phyloP scores from a whole-genome alignment of 179 eudicot species.

The Actinidia arguta region DNA sequence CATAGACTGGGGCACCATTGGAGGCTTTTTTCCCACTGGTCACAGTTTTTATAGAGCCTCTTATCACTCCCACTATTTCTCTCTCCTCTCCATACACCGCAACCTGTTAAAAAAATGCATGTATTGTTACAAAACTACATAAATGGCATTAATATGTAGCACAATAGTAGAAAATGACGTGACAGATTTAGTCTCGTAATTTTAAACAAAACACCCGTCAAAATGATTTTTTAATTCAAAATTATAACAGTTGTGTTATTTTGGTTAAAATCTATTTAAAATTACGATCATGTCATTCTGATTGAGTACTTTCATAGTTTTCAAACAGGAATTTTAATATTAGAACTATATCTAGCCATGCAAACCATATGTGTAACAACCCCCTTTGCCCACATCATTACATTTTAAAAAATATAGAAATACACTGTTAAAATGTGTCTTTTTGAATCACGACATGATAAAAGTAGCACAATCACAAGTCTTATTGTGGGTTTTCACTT shows the following conservation, averaged over 20 bases:
- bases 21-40: conserved; percentile 47
- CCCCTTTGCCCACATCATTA: no score
- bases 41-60: conserved; percentile 75
- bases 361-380: no score
- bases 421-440: background rate
- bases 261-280: background rate
- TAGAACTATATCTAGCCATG: no score
- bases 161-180: background rate
- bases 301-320: no score
- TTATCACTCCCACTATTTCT: conserved; percentile 75
- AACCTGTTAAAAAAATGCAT: conserved; percentile 46
- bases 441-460: no score
- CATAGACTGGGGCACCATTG: conserved; percentile 49
- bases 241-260: background rate
- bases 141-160: background rate
- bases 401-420: background rate
- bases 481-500: no score
- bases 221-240: background rate
- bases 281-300: background rate
- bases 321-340: no score
- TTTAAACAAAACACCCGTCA: background rate
- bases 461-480: no score
- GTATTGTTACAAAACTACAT: background rate
- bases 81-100: conserved; percentile 58
- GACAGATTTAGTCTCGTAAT: background rate